Conservation (phyloP, 345 rosid species). For the Eucalyptus grandis region DNA sequence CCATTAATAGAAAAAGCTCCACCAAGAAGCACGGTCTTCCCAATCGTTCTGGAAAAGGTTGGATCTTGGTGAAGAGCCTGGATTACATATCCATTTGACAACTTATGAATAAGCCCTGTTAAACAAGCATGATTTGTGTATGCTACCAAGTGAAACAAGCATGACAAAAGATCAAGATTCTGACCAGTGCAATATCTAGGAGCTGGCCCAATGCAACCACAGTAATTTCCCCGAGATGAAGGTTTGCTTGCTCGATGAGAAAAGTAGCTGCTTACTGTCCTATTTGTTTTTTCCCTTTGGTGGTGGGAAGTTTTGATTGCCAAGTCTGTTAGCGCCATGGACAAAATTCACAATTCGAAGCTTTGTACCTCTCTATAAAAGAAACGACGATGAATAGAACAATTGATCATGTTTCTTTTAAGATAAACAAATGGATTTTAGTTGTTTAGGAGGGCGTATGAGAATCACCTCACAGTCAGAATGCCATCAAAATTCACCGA, state of each 20-base stretch:
- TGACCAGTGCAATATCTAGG: constrained; percentile 76
- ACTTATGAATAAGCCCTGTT: background rate
- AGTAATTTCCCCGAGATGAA: constrained; percentile 74
- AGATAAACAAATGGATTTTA: background rate
- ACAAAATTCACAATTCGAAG: constrained; percentile 87
- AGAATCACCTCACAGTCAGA: background rate
- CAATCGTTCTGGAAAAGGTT: constrained; percentile 48
- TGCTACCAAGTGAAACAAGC: background rate
- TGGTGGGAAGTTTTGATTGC: too few relatives aligned
- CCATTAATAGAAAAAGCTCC: constrained; percentile 92
- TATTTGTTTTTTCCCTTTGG: too few relatives aligned
- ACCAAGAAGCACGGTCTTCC: constrained; percentile 85
- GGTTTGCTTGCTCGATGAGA: background rate
- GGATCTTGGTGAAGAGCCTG: constrained; percentile 87
- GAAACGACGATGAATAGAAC: background rate
- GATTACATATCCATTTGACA: background rate
- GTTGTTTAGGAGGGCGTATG: background rate
- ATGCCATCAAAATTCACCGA: background rate
- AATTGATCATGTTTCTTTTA: background rate
- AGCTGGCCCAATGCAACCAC: constrained; percentile 87
- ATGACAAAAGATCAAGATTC: constrained; percentile 1
- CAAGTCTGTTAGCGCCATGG: constrained; percentile 63
- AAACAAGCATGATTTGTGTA: too few relatives aligned
- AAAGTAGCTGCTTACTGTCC: too few relatives aligned
- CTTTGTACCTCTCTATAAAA: constrained; percentile 56